These are phyloP conservation scores for Asterophora parasitica DNA, from an alignment of 768 basidiomycete species.

Conservation along the genomic window DNA sequence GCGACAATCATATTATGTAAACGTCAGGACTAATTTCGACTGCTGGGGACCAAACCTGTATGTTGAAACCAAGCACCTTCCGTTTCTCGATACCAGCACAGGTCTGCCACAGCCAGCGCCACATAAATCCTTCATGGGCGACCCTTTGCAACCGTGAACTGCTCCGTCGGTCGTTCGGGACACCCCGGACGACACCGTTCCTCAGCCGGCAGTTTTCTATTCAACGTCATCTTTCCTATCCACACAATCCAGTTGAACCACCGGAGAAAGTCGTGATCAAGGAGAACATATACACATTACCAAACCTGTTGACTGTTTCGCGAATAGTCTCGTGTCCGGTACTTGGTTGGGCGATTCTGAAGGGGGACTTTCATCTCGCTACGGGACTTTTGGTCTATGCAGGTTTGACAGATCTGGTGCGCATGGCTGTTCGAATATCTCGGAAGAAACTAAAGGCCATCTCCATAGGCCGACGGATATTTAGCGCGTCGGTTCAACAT, in stretches of 20 bases:
- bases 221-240: constrained; percentile 11
- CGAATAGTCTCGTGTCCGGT: constrained; percentile 87
- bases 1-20: neutral
- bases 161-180: neutral
- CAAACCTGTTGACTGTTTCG: constrained; percentile 84
- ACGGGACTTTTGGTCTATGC: constrained; percentile 85
- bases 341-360: constrained; percentile 85
- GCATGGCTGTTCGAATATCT: constrained; percentile 24
- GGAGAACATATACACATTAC: constrained; percentile 93
- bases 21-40: neutral
- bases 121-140: neutral
- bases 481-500: constrained; percentile 84
- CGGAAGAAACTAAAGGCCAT: constrained; percentile 4
- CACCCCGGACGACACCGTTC: neutral
- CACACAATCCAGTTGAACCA: constrained; percentile 11
- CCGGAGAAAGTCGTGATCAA: constrained; percentile 34
- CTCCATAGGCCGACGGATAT: constrained; percentile 78
- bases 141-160: constrained; percentile 1
- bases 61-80: constrained; percentile 10
- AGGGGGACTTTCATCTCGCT: constrained; percentile 76
- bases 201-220: constrained; percentile 19
- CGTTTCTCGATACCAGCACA: constrained; percentile 6
- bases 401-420: constrained; percentile 87
- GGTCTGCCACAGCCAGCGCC: constrained; percentile 5
- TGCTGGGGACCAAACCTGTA: neutral